These are phyloP conservation scores for Zelopaecilomyces penicillatus DNA, from an alignment of 2,329 filamentous ascomycete genomes.

Conservation along the genomic window DNA sequence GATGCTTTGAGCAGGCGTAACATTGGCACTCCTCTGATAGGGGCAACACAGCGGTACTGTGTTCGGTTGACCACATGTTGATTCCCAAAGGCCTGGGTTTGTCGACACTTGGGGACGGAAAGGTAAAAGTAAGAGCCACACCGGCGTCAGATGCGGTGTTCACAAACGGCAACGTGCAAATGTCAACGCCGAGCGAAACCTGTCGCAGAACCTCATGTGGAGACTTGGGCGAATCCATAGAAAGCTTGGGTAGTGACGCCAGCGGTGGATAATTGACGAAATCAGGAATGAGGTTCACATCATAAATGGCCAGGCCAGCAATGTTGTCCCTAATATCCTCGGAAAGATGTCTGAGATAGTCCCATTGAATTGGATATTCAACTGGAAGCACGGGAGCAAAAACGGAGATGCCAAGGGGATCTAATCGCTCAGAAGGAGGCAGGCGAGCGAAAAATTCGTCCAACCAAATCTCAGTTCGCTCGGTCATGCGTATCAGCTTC, in stretches of 20 bases:
- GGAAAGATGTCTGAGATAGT: constrained; percentile 67
- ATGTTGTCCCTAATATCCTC: constrained; percentile 52
- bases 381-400: constrained; percentile 68
- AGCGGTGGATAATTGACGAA: constrained; percentile 50
- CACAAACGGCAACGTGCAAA: constrained; percentile 71
- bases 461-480: constrained; percentile 78
- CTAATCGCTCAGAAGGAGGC: constrained; percentile 17
- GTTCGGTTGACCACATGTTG: constrained; percentile 63
- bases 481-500: constrained; percentile 72
- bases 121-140: constrained; percentile 71
- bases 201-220: constrained; percentile 74
- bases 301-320: constrained; percentile 70
- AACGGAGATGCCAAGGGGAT: constrained; percentile 31
- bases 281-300: constrained; percentile 58
- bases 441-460: constrained; percentile 50
- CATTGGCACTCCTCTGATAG: constrained; percentile 61
- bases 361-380: constrained; percentile 63
- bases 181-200: constrained; percentile 66
- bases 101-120: constrained; percentile 40
- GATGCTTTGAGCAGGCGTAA: constrained; percentile 76
- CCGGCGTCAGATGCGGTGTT: constrained; percentile 71
- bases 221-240: constrained; percentile 58
- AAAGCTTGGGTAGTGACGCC: constrained; percentile 59
- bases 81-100: constrained; percentile 51
- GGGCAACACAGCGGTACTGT: constrained; percentile 56